Evolutionary conservation across 2,329 filamentous ascomycete genomes (phyloP), one percentile per base, ranked within the genome.

Genomic region (Nigrograna mackinnonii): DNA sequence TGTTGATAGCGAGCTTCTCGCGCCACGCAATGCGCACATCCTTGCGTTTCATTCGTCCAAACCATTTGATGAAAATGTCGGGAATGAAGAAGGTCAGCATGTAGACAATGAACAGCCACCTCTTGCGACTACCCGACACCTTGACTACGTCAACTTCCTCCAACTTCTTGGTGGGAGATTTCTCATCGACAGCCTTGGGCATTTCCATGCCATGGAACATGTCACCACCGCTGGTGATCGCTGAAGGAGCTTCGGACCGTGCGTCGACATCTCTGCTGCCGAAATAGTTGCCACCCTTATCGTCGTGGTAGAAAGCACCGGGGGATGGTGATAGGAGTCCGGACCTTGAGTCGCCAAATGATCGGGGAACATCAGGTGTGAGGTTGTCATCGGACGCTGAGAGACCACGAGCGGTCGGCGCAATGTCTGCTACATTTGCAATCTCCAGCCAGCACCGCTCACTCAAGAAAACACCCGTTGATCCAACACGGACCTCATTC

Each of bases 161-260:
- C 71, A 96, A 82, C 13, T 89, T 84, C 69, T 92, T 90, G 54
- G 95, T 89, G 53, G 96, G 95, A 47, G 89, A 89, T 54, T 95
- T 92, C 71, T 97, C 92, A 0, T 92, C 89, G 82, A 99, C 90
- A 64, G 96, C 89, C 65, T 95, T 88, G 50, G 90, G 83, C 5
- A 92, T 96, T 55, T 97, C 92, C 6, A 97, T 78, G 59, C 96
- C 96, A 62, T 91, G 89, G 78, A 99, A 99, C 92, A 99, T 96
- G 66, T 99, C 94, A 6, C 94, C 91, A 13, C 35, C 54, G 39
- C 82, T 88, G 35, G 91, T 88, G 64, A 96, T 87, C 5, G 89
- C 91, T n/a, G 92, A 96, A 4, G 91, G 92, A 6, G 92, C 91
- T 38, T 99, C 94, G 21, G 94, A 97, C 32, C 91, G 89, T 6